A percentile compares a stretch with the other conserved stretches of the same genome.
phyloP scores from a whole-genome alignment of 805 yeast genomes.

The Yarrowia keelungensis region DNA sequence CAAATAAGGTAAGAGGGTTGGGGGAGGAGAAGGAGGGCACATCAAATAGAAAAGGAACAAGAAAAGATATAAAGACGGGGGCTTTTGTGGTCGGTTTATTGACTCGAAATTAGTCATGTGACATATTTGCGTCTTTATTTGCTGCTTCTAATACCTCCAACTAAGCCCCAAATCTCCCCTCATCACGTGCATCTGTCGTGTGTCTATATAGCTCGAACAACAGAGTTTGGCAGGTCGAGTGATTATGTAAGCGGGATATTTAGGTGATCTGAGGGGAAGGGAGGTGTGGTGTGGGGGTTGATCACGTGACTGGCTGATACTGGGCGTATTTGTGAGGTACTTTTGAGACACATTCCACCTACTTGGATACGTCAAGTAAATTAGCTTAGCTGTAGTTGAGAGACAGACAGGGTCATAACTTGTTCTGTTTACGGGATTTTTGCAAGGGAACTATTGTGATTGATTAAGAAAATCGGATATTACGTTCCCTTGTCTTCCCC shows the following conservation, averaged over 20 bases:
- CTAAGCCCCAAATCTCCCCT: no score
- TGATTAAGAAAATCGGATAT: no score
- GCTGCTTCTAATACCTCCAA: not conserved
- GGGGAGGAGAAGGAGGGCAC: not conserved
- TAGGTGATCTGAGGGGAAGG: not conserved
- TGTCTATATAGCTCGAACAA: not conserved
- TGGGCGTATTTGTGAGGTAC: no score
- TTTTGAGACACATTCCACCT: no score
- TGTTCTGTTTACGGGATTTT: no score
- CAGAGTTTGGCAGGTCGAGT: not conserved
- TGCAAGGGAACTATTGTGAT: no score
- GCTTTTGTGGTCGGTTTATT: not conserved
- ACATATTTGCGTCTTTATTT: not conserved
- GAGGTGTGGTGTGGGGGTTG: not conserved
- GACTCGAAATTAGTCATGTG: not conserved
- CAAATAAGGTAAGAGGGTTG: not conserved
- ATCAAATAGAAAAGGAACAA: not conserved
- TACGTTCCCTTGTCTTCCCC: no score
- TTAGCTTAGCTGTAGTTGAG: no score
- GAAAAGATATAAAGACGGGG: not conserved
- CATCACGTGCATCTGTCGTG: slow-evolving; percentile 9
- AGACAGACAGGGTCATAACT: no score
- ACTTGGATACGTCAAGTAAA: no score
- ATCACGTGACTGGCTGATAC: not conserved
- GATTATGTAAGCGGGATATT: no score